Evolutionary conservation across 768 basidiomycete species (phyloP), one percentile per base, ranked within the genome.

Genomic region (Crucibulum laeve): DNA sequence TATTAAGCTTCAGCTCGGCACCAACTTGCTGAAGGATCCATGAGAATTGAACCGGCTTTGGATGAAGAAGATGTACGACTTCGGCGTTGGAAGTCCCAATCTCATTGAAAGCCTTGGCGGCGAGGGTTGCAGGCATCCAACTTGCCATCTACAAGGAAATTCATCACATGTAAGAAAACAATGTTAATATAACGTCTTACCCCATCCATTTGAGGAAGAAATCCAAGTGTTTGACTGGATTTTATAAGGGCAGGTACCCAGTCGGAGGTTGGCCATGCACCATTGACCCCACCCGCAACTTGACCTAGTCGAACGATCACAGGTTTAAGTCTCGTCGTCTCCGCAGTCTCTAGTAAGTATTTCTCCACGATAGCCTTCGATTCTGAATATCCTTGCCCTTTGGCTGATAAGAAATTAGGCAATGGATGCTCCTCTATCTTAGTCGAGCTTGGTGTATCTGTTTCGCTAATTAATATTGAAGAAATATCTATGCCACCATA

Each of bases 351-450:
- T 11, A 21, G 11, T 7, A 40, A 14, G 14, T 21, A 24, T 40
- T 11, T 23, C 25, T 40, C 38, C 2, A 18, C 23, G 18, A 26
- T 23, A 21, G 38, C 38, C 4, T 40, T 40, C 7, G 25, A 23
- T 40, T 40, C 38, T 11, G 38, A 15, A 26, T 40, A 40, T 2
- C 38, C 38, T 18, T 22, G 23, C n/a, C 38, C 38, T 14, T 24
- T 10, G 18, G 38, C 38, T 2, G 13, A 11, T 18, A 11, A 10
- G 10, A 40, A 26, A 26, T 18, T 13, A 24, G 8, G 7, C 13
- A 40, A 23, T 24, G 22, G 11, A 10, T 26, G 14, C 18, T 40
- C 38, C 14, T 40, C 19, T 2, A 19, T 23, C 14, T n/a, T 24
- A n/a, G 13, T 3, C 19, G 13, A 10, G 17, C 13, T 11, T 24